phyloP scores from a whole-genome alignment of 2,329 filamentous ascomycete species.

The Cadophora gregata region DNA sequence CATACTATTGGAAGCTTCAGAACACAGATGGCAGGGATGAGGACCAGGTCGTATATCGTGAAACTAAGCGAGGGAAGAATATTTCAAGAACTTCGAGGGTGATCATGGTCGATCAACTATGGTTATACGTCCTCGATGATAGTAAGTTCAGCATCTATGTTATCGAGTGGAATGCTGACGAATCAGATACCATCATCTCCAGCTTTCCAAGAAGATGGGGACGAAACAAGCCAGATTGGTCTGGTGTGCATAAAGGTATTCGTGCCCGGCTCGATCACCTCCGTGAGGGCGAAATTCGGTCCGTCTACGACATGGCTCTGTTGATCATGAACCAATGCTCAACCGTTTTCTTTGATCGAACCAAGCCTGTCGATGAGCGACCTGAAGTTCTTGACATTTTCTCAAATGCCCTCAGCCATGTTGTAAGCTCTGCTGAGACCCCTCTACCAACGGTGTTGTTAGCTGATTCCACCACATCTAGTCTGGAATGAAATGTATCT shows the following conservation, averaged over 20 bases:
- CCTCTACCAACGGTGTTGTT: not conserved
- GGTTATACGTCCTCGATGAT: constrained; percentile 51
- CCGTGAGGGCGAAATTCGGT: constrained; percentile 43
- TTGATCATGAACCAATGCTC: constrained; percentile 50
- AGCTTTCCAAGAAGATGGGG: constrained; percentile 51
- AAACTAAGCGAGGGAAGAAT: constrained; percentile 25
- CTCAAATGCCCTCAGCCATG: constrained; percentile 49
- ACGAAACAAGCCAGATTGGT: constrained; percentile 48
- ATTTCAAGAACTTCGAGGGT: constrained; percentile 33
- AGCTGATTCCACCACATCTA: constrained; percentile 24
- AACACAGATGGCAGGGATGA: constrained; percentile 47
- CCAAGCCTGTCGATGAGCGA: constrained; percentile 42
- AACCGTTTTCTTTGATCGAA: constrained; percentile 49
- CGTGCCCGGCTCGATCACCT: constrained; percentile 42
- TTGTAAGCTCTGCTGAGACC: constrained; percentile 44
- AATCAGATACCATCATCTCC: constrained; percentile 48
- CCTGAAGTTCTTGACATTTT: constrained; percentile 52
- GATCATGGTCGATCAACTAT: constrained; percentile 53
- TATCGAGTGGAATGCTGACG: not conserved
- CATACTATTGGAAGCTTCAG: constrained; percentile 49
- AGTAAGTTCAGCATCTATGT: constrained; percentile 24
- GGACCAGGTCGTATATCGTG: constrained; percentile 39
- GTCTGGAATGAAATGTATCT: constrained; percentile 49
- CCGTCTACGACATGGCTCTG: constrained; percentile 47
- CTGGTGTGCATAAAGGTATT: constrained; percentile 50